These are phyloP conservation scores for Daldinia childiae DNA, from an alignment of 495 filamentous ascomycete genomes.

Conservation along the genomic window DNA sequence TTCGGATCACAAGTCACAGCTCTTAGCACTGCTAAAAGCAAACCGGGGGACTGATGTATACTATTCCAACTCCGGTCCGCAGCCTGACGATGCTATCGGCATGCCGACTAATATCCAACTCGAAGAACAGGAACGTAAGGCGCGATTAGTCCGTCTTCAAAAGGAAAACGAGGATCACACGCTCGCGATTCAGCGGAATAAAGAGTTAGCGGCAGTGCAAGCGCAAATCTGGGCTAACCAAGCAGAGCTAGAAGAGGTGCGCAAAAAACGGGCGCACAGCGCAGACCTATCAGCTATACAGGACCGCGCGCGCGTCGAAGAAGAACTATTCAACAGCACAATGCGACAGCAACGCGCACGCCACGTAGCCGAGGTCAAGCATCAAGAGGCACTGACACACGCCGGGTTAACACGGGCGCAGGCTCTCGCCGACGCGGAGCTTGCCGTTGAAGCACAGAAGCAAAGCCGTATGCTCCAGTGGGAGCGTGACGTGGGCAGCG, in stretches of 20 bases:
- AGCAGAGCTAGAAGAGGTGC: constrained; percentile 57
- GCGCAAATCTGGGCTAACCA: constrained; percentile 54
- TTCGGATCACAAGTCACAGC: constrained; percentile 47
- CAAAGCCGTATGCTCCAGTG: constrained; percentile 49
- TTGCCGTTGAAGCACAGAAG: constrained; percentile 50
- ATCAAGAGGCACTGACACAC: constrained; percentile 53
- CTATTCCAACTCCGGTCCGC: constrained; percentile 57
- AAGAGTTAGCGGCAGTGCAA: constrained; percentile 55
- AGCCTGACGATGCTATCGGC: constrained; percentile 56
- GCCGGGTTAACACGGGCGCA: constrained; percentile 50
- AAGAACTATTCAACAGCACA: constrained; percentile 48
- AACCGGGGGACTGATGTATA: constrained; percentile 58
- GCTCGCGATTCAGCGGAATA: constrained; percentile 49
- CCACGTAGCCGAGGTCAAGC: constrained; percentile 45
- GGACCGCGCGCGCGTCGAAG: constrained; percentile 49
- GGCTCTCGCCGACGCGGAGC: constrained; percentile 53
- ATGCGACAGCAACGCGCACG: constrained; percentile 46
- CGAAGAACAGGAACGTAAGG: constrained; percentile 56
- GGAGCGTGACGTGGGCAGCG: constrained; percentile 48
- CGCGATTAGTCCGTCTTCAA: constrained; percentile 49
- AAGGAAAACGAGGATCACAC: constrained; percentile 52
- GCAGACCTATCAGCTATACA: constrained; percentile 42
- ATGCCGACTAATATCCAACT: constrained; percentile 55
- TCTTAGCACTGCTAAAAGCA: constrained; percentile 52
- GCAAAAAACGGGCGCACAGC: constrained; percentile 43